These are phyloP conservation scores for Mortierella hygrophila DNA, from an alignment of 192 early-diverging fungal genomes.

Conservation along the genomic window DNA sequence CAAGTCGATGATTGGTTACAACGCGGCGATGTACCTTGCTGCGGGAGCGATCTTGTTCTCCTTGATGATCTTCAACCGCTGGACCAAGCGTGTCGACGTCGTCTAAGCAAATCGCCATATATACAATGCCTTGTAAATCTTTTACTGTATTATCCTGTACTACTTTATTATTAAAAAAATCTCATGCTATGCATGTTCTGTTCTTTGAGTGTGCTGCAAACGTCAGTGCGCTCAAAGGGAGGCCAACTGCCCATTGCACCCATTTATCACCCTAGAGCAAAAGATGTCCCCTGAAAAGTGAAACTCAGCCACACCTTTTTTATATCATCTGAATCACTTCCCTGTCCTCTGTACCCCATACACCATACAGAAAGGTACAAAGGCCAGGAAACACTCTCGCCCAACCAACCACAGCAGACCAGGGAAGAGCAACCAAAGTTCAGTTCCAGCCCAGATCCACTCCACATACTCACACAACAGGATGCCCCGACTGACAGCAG, in stretches of 20 bases:
- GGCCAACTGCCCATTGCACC: background rate
- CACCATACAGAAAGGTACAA: background rate
- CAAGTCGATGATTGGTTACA: slow-evolving; percentile 47
- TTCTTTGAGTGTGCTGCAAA: background rate
- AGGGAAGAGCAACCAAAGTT: too few species aligned
- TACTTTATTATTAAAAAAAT: background rate
- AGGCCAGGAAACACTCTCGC: background rate
- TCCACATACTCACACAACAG: slow-evolving; percentile 2
- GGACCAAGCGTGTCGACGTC: slow-evolving; percentile 35
- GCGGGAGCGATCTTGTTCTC: slow-evolving; percentile 9
- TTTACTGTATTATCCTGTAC: background rate
- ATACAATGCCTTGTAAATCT: slow-evolving; percentile 1
- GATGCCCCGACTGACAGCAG: background rate
- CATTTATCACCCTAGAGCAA: too few species aligned
- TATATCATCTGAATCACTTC: too few species aligned
- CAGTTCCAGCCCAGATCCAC: background rate
- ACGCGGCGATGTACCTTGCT: slow-evolving; percentile 40
- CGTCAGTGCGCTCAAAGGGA: background rate
- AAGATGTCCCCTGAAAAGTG: background rate
- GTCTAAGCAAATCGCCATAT: background rate
- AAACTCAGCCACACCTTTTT: slow-evolving; percentile 3
- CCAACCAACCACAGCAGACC: background rate
- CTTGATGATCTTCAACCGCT: slow-evolving; percentile 48
- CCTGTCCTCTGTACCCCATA: background rate
- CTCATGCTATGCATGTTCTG: background rate